Percentiles rank a stretch among this genome's conserved stretches.
These are phyloP conservation scores for Nakaseomyces nivariensis DNA, from an alignment of 1,139 yeast genomes.

Conservation along the genomic window DNA sequence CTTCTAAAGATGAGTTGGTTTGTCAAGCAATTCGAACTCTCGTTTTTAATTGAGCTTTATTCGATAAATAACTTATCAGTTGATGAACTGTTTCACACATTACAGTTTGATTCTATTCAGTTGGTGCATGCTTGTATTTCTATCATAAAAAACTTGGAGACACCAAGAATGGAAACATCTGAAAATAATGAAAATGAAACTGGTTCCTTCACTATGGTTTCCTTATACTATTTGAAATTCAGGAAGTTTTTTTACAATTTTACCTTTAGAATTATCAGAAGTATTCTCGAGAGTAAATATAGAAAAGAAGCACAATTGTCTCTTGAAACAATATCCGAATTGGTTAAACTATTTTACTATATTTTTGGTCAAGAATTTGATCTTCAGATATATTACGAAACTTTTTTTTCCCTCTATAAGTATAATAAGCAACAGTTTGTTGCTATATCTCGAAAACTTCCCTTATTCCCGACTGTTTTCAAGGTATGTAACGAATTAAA, in stretches of 20 bases:
- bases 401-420: slow-evolving; percentile 13
- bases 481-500: slow-evolving; percentile 24
- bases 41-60: slow-evolving; percentile 24
- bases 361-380: slow-evolving; percentile 26
- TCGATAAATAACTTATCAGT: slow-evolving; percentile 25
- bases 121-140: slow-evolving; percentile 9
- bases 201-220: slow-evolving; percentile 9
- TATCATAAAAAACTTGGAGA: slow-evolving; percentile 4
- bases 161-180: not conserved
- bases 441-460: slow-evolving; percentile 10
- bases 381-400: slow-evolving; percentile 16
- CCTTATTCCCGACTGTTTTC: slow-evolving; percentile 20
- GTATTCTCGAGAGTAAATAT: not conserved
- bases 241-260: slow-evolving; percentile 21
- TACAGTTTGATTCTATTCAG: slow-evolving; percentile 3
- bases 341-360: not conserved
- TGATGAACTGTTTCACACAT: slow-evolving; percentile 10
- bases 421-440: slow-evolving; percentile 11
- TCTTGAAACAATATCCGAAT: not conserved
- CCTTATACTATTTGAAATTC: slow-evolving; percentile 25
- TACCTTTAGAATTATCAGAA: slow-evolving; percentile 13
- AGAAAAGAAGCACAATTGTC: not conserved
- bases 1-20: slow-evolving; percentile 21
- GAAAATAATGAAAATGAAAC: not conserved
- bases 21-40: slow-evolving; percentile 22